These are phyloP conservation scores for Halenospora varia DNA, from an alignment of 495 filamentous ascomycete species.

Conservation along the genomic window DNA sequence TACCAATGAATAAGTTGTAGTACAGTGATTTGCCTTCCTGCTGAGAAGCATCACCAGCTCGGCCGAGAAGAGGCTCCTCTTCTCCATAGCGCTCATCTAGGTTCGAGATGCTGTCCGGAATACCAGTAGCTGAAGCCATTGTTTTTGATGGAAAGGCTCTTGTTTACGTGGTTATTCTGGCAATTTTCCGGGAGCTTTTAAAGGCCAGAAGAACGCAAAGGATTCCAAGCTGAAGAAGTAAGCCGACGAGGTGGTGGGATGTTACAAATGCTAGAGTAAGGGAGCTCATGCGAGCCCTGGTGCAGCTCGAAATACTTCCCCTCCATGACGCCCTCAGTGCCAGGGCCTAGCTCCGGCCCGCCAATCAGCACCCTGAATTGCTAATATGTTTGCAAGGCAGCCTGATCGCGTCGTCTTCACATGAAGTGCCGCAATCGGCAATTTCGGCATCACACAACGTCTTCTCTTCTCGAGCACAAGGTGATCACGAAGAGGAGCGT, in stretches of 20 bases:
- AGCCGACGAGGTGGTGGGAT: too few relatives aligned
- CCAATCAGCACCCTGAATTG: background rate
- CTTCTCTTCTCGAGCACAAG: background rate
- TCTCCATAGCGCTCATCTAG: conserved; percentile 34
- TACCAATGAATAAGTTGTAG: conserved; percentile 76
- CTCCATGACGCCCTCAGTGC: background rate
- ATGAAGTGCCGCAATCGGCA: background rate
- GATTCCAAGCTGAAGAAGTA: too few relatives aligned
- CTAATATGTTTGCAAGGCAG: background rate
- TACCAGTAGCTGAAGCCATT: conserved; percentile 55
- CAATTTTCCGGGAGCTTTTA: too few relatives aligned
- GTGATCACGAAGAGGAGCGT: background rate
- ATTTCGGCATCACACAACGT: background rate
- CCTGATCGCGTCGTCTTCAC: background rate
- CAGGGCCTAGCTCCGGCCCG: too few relatives aligned
- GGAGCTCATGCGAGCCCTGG: too few relatives aligned
- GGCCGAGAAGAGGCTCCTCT: conserved; percentile 73
- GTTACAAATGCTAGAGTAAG: too few relatives aligned
- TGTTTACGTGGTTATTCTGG: too few relatives aligned
- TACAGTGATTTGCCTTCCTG: conserved; percentile 54
- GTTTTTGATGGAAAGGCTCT: conserved; percentile 5
- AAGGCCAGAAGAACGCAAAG: too few relatives aligned
- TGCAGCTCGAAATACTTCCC: too few relatives aligned
- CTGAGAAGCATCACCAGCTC: conserved; percentile 69
- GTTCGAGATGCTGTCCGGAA: conserved; percentile 29